These are phyloP conservation scores for Fagopyrum esculentum DNA, from an alignment of 148 eudicot genomes.

Conservation along the genomic window DNA sequence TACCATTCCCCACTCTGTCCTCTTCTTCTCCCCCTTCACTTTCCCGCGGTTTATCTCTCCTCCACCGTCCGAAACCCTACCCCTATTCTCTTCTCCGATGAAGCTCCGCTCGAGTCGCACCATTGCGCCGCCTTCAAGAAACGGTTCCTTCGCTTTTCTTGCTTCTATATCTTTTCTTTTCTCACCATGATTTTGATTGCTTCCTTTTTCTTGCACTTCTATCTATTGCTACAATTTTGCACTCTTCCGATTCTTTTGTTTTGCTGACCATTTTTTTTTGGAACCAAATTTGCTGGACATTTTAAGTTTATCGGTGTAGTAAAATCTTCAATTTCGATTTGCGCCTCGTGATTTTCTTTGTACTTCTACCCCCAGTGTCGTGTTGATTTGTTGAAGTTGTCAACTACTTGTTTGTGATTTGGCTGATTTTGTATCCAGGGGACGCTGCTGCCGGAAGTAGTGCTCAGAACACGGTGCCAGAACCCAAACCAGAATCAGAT, in stretches of 20 bases:
- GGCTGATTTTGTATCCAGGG: not conserved
- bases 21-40: not conserved
- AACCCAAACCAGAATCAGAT: conserved; percentile 4
- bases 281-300: not conserved
- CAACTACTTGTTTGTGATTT: not conserved
- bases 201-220: not conserved
- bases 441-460: not conserved
- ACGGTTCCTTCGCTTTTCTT: not conserved
- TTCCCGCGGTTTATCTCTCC: conserved; percentile 8
- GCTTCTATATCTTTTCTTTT: not conserved
- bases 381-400: not conserved
- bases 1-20: not conserved
- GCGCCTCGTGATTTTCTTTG: not conserved
- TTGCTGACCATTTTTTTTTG: not conserved
- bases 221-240: not conserved
- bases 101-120: conserved; percentile 11
- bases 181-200: not conserved
- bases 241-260: not conserved
- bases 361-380: not conserved
- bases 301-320: not conserved
- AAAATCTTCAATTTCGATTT: conserved; percentile 3
- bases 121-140: not conserved
- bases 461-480: not conserved
- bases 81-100: conserved; percentile 5
- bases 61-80: not conserved